phyloP scores from a whole-genome alignment of 495 filamentous ascomycete species.

The Astrothelium subdiscretum region DNA sequence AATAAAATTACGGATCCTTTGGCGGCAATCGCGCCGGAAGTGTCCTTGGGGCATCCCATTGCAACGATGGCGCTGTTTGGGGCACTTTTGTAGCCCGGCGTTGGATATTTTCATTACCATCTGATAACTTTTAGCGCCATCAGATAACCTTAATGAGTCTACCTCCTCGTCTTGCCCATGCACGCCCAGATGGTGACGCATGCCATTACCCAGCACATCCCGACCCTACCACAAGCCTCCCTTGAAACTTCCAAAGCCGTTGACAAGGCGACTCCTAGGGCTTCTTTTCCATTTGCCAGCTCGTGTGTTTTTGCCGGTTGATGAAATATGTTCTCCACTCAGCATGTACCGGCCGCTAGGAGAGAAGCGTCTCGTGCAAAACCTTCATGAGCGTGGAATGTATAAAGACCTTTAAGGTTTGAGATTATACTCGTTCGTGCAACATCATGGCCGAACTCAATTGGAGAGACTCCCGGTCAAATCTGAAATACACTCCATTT shows the following conservation, averaged over 20 bases:
- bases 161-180: not conserved
- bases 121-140: slow-evolving; percentile 3
- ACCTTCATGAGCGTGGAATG: not conserved
- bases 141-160: not conserved
- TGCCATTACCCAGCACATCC: not conserved
- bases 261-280: no score
- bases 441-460: not conserved
- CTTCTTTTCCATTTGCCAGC: not conserved
- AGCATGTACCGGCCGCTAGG: not conserved
- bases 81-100: not conserved
- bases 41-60: not conserved
- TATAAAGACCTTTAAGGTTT: not conserved
- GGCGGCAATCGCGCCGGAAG: not conserved
- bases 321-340: not conserved
- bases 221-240: no score
- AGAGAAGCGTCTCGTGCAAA: not conserved
- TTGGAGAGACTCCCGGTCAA: not conserved
- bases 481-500: not conserved
- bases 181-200: not conserved
- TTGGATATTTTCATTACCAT: not conserved
- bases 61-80: not conserved
- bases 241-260: not conserved
- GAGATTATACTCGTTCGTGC: not conserved
- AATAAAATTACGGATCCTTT: not conserved
- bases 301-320: not conserved